Conservation (phyloP, 345 rosid species). For the Populus davidiana region DNA sequence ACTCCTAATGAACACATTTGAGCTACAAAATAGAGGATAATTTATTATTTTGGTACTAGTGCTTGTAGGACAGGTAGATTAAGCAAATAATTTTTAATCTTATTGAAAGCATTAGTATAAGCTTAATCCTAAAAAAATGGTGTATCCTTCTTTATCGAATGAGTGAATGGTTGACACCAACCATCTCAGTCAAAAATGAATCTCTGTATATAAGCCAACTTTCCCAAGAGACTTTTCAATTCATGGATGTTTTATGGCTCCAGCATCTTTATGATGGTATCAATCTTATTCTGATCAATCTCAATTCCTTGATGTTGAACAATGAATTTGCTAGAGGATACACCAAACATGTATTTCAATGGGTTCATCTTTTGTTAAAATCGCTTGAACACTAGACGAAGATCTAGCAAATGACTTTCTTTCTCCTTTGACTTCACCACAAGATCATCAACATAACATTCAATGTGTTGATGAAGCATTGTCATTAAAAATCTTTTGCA, state of each 20-base stretch:
- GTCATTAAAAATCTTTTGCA: constrained; percentile 1
- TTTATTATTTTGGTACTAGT: fast-evolving
- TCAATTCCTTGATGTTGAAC: background rate
- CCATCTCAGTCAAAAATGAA: background rate
- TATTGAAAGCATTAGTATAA: background rate
- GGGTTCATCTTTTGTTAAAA: background rate
- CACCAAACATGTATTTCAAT: background rate
- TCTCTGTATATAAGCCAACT: background rate
- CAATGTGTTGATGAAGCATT: background rate
- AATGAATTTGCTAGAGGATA: background rate
- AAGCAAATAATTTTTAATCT: background rate
- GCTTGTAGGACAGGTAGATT: background rate
- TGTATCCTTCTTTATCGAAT: background rate
- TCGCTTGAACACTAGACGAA: background rate
- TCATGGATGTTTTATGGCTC: background rate
- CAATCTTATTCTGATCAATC: constrained; percentile 1
- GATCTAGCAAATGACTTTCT: background rate
- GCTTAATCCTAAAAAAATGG: background rate
- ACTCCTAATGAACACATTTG: too few relatives aligned
- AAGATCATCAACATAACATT: constrained; percentile 8
- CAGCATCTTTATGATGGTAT: background rate
- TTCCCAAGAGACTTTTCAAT: background rate
- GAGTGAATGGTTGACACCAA: background rate
- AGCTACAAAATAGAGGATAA: background rate
- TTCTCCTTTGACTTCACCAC: background rate